Evolutionary conservation across 495 filamentous ascomycete species (phyloP), one percentile per base, ranked within the genome.

Genomic region (Aspergillus olivimuriae): DNA sequence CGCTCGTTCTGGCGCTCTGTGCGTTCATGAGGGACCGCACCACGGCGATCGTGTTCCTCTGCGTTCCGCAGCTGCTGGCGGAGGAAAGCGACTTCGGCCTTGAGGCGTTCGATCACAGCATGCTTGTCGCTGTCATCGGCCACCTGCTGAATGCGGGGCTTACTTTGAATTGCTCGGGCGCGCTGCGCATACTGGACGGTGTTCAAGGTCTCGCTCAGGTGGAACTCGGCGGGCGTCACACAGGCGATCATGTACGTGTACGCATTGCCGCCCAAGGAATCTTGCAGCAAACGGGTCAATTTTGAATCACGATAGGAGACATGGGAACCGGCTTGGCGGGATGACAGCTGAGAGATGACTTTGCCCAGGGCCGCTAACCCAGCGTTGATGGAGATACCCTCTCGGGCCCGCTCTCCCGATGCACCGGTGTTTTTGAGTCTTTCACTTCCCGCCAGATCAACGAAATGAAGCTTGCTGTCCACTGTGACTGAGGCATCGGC

Each of bases 211-310:
- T 99, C 92, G 66, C 90, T 97, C 14, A 97, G 72, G 62, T 99
- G 91, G 60, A 97, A 99, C 56, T 95, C 91, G 11, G 89, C 89
- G 4, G 90, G 92, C 4, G 88, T 97, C 18, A 99, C 90, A 66
- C 92, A 99, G 21, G 92, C 92, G 69, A 99, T 90, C 92, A 99
- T 96, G 65, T 97, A 99, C 1, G 92, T 99, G 55, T 95, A 94
- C 0, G 92, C 94, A 57, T 94, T 97, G 4, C 94, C 94, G 35
- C 92, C 92, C n/a, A 99, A 73, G 2, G 92, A 99, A 62, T 99
- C 92, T 70, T 97, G 94, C 12, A 99, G 80, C 10, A 99, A 75
- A 40, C 92, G 86, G 12, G 92, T 99, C 43, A 99, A 83, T 61
- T 85, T 89, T 11, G 92, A 99, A 65, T 99, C 92, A 30, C 92